Evolutionary conservation across 2,329 filamentous ascomycete species (phyloP).

Genomic region (Escovopsis sp.): DNA sequence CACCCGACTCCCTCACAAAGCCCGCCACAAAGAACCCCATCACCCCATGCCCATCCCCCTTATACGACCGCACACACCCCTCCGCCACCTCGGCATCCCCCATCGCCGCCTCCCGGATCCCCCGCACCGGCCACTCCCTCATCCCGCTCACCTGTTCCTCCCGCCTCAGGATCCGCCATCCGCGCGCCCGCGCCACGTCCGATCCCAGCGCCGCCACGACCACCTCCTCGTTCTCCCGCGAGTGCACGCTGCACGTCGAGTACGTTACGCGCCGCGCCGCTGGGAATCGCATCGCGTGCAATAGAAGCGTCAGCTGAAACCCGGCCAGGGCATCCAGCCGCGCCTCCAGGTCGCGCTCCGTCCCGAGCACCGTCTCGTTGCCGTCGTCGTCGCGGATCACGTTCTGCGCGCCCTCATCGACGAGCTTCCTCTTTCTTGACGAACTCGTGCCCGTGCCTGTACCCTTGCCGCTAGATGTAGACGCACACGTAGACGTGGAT

Average conservation of each 20-base stretch:
- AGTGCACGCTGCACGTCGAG: constrained; percentile 82
- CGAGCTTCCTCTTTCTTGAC: constrained; percentile 34
- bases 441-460: too few relatives aligned
- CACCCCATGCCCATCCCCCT: constrained; percentile 65
- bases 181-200: constrained; percentile 44
- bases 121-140: constrained; percentile 57
- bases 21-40: constrained; percentile 95
- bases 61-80: constrained; percentile 67
- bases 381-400: constrained; percentile 43
- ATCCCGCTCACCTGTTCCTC: constrained; percentile 63
- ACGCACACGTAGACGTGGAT: too few relatives aligned
- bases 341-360: constrained; percentile 40
- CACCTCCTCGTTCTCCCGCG: constrained; percentile 77
- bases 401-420: constrained; percentile 15
- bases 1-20: too few relatives aligned
- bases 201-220: constrained; percentile 58
- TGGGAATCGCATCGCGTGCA: constrained; percentile 74
- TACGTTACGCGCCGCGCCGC: constrained; percentile 66
- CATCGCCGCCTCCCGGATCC: constrained; percentile 31
- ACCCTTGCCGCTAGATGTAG: constrained; percentile 8
- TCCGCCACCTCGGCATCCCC: constrained; percentile 44
- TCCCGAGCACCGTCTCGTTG: constrained; percentile 34
- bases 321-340: constrained; percentile 59
- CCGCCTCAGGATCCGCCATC: constrained; percentile 64
- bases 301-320: constrained; percentile 69